These are phyloP conservation scores for Jaapia argillacea DNA, from an alignment of 768 basidiomycete species.

Conservation along the genomic window DNA sequence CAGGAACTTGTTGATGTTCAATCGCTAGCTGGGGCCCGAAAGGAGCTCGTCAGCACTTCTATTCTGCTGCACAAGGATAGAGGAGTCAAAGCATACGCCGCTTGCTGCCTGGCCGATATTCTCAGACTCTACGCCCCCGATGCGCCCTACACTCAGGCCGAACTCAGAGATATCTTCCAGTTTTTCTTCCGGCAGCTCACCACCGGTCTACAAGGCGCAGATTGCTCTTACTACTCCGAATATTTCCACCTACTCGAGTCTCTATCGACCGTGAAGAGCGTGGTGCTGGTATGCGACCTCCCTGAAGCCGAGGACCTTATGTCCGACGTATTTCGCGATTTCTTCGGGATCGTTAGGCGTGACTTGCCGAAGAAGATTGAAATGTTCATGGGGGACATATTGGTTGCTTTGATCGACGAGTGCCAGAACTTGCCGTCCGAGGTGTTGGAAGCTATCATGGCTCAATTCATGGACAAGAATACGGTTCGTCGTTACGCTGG, in stretches of 20 bases:
- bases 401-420: slow-evolving; percentile 86
- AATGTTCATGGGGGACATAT: slow-evolving; percentile 79
- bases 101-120: slow-evolving; percentile 91
- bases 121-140: slow-evolving; percentile 93
- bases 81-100: slow-evolving; percentile 90
- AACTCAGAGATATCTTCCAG: slow-evolving; percentile 92
- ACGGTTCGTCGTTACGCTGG: slow-evolving; percentile 34
- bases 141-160: slow-evolving; percentile 84
- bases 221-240: slow-evolving; percentile 81
- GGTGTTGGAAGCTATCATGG: slow-evolving; percentile 72
- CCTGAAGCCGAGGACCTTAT: slow-evolving; percentile 81
- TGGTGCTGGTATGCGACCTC: slow-evolving; percentile 89
- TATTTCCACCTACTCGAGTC: slow-evolving; percentile 95
- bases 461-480: slow-evolving; percentile 78
- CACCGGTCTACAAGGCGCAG: slow-evolving; percentile 61
- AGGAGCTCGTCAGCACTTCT: slow-evolving; percentile 70
- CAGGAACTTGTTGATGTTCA: slow-evolving; percentile 75
- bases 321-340: slow-evolving; percentile 70
- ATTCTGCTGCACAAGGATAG: slow-evolving; percentile 92
- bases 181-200: slow-evolving; percentile 89
- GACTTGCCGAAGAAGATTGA: slow-evolving; percentile 74
- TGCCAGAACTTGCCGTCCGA: slow-evolving; percentile 64
- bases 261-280: slow-evolving; percentile 88
- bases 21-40: slow-evolving; percentile 60
- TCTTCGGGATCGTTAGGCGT: slow-evolving; percentile 74